These are phyloP conservation scores for Verticillium isaacii DNA, from an alignment of 2,329 filamentous ascomycete genomes.

Conservation along the genomic window DNA sequence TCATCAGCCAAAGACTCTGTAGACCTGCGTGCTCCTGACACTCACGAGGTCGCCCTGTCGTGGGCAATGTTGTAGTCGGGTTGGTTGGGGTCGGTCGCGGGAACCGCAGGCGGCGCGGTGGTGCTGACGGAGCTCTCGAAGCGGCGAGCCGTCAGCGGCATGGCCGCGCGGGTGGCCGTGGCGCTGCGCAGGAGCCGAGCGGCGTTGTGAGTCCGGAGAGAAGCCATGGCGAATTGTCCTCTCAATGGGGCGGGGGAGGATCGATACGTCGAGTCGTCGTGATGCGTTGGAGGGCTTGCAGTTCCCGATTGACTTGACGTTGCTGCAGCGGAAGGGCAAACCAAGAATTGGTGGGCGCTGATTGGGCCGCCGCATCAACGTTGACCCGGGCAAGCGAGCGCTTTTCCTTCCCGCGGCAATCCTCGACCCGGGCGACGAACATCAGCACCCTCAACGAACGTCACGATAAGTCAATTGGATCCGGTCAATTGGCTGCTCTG, in stretches of 20 bases:
- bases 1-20: conserved; percentile 5
- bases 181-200: conserved; percentile 47
- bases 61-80: conserved; percentile 77
- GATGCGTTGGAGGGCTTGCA: conserved; percentile 4
- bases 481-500: conserved; percentile 9
- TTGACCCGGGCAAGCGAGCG: conserved; percentile 41
- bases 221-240: conserved; percentile 50
- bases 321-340: not conserved
- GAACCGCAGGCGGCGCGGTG: conserved; percentile 28
- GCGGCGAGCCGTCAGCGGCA: conserved; percentile 44
- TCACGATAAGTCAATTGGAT: conserved; percentile 11
- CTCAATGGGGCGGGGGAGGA: not conserved
- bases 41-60: conserved; percentile 88
- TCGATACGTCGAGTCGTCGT: conserved; percentile 1
- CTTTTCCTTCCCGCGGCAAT: conserved; percentile 35
- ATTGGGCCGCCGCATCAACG: conserved; percentile 39
- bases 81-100: conserved; percentile 51
- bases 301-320: conserved; percentile 6
- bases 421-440: conserved; percentile 8
- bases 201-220: conserved; percentile 54
- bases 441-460: conserved; percentile 8
- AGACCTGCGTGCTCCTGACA: not conserved
- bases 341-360: conserved; percentile 22
- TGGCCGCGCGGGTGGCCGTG: conserved; percentile 28
- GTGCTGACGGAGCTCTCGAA: conserved; percentile 48